Evolutionary conservation across 116 monocot genomes (phyloP).

Genomic region (Dioscorea cayenensis): DNA sequence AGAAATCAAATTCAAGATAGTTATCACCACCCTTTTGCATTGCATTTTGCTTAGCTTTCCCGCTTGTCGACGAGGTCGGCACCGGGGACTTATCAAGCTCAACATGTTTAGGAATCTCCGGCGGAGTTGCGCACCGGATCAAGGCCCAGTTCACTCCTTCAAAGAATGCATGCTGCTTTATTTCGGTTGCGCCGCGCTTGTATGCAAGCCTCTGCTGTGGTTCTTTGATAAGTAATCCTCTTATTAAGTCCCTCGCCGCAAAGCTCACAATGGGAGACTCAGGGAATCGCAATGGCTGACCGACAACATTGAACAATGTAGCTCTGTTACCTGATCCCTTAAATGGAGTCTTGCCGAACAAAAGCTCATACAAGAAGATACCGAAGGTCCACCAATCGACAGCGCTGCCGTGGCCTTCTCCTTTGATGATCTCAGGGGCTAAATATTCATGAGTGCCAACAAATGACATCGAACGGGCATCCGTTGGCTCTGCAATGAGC

Average conservation of each 20-base stretch:
- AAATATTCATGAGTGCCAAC: conserved; percentile 51
- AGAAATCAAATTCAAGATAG: conserved; percentile 53
- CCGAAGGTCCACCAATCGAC: conserved; percentile 58
- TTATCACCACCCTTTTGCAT: conserved; percentile 14
- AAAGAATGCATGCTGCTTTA: conserved; percentile 47
- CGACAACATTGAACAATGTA: conserved; percentile 46
- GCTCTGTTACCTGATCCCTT: conserved; percentile 48
- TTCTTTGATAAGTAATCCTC: conserved; percentile 43
- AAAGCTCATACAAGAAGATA: conserved; percentile 44
- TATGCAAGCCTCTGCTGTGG: conserved; percentile 36
- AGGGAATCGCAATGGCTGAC: conserved; percentile 34
- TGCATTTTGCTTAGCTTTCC: not conserved
- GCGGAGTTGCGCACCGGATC: conserved; percentile 44
- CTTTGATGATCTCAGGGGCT: conserved; percentile 46
- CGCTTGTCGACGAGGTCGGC: not conserved
- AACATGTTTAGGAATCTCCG: conserved; percentile 29
- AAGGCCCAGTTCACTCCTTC: conserved; percentile 52
- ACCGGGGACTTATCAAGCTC: conserved; percentile 11
- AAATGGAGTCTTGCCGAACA: conserved; percentile 50
- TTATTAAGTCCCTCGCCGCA: conserved; percentile 27
- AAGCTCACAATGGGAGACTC: conserved; percentile 37
- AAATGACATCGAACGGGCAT: conserved; percentile 51
- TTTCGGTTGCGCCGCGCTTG: conserved; percentile 46
- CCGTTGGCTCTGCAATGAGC: conserved; percentile 43
- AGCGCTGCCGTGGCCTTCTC: conserved; percentile 44